A percentile compares a stretch with the other conserved stretches of the same genome.
phyloP scores from a whole-genome alignment of 2,329 filamentous ascomycete species.

The Penicillium occitanis region DNA sequence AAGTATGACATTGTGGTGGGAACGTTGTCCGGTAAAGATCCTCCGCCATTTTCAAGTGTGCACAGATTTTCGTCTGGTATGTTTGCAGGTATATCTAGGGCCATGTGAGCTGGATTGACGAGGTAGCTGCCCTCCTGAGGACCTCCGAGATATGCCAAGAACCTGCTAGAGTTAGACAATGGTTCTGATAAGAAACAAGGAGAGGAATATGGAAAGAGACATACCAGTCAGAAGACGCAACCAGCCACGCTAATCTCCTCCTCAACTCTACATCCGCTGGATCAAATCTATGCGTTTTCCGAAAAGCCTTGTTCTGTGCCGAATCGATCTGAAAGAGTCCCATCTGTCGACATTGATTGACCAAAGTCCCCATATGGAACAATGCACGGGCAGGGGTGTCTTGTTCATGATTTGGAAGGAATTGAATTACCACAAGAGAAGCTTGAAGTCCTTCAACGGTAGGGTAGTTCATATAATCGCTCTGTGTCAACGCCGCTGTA shows the following conservation, averaged over 20 bases:
- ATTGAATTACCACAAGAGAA: conserved; percentile 32
- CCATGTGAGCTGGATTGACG: conserved; percentile 44
- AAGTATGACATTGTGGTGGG: conserved; percentile 50
- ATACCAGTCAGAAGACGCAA: conserved; percentile 47
- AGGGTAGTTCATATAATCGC: conserved; percentile 32
- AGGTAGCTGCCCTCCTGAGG: conserved; percentile 48
- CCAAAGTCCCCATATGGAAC: conserved; percentile 28
- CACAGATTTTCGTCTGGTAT: conserved; percentile 43
- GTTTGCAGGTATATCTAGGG: conserved; percentile 44
- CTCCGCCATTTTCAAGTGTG: conserved; percentile 23
- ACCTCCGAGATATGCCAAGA: conserved; percentile 43
- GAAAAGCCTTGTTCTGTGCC: conserved; percentile 23
- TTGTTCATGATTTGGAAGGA: conserved; percentile 30
- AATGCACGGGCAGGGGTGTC: conserved; percentile 28
- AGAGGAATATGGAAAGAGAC: conserved; percentile 1
- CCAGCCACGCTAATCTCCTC: conserved; percentile 47
- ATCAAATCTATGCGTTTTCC: conserved; percentile 24
- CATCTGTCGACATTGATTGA: conserved; percentile 37
- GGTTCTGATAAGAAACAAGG: background rate
- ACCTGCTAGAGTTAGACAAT: conserved; percentile 28
- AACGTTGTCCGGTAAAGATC: conserved; percentile 31
- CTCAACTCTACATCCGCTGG: conserved; percentile 37
- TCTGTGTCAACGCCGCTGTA: conserved; percentile 34
- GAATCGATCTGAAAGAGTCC: conserved; percentile 40
- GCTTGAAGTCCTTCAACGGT: conserved; percentile 38